phyloP scores from a whole-genome alignment of 495 filamentous ascomycete species.

The Penicillium turbatum region DNA sequence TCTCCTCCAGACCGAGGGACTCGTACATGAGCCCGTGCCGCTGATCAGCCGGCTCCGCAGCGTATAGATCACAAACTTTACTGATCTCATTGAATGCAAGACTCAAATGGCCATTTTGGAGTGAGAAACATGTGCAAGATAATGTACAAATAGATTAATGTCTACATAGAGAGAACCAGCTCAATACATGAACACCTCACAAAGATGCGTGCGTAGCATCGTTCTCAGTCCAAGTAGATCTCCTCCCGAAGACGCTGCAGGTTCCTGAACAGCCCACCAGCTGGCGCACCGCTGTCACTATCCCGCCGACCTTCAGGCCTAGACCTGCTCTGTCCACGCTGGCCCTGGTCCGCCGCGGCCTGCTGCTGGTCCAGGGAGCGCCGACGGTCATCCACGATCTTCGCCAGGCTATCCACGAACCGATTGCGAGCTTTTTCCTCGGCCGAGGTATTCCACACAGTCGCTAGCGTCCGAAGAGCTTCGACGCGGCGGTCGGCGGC shows the following conservation, averaged over 20 bases:
- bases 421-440: conserved; percentile 81
- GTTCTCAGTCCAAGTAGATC: conserved; percentile 51
- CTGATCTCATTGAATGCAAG: not conserved
- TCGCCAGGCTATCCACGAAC: conserved; percentile 74
- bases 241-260: conserved; percentile 75
- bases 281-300: conserved; percentile 46
- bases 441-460: conserved; percentile 88
- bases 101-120: no score
- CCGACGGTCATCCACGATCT: conserved; percentile 53
- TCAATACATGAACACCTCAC: not conserved
- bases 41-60: no score
- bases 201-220: not conserved
- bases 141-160: not conserved
- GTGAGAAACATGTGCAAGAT: no score
- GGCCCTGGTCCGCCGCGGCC: conserved; percentile 40
- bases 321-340: conserved; percentile 18
- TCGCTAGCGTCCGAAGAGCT: conserved; percentile 63
- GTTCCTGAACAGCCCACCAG: conserved; percentile 74
- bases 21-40: no score
- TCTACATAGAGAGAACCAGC: conserved; percentile 4
- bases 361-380: conserved; percentile 52
- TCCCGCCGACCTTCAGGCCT: conserved; percentile 30
- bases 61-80: no score
- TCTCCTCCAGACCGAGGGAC: no score
- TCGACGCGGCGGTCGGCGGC: conserved; percentile 67